Evolutionary conservation across 78 protist genomes (phyloP), one percentile per base, ranked within the genome.

Genomic region (Dictyostelium citrinum): DNA sequence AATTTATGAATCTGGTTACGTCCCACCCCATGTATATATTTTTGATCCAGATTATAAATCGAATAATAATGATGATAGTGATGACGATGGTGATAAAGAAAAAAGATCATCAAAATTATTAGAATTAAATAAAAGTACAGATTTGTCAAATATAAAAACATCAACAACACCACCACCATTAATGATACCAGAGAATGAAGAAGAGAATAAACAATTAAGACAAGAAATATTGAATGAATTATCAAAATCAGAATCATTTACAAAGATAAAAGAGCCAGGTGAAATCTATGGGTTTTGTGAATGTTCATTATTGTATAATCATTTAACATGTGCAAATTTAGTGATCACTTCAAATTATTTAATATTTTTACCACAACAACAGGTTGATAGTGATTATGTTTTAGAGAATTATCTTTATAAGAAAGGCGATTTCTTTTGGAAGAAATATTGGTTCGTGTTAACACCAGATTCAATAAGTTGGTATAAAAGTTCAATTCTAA

Each of bases 371-470:
- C 92, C 92, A 61, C 72, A 55, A 22, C 81, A 86, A 61, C 84
- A 60, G 7, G 76, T 22, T 3, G 39, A 64, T 11, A 64, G 35
- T 27, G 72, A 64, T 11, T 77, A 70, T 51, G 12, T 24, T 24
- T 29, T 86, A 27, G 92, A 86, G 78, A 86, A 58, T 45, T 86
- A 86, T 61, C 84, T 86, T 5, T 20, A 86, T 22, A 86, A 75
- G 45, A 86, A 86, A 33, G 84, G 92, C 10, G 92, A 86, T 64
- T 86, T 76, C 78, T 86, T 86, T 77, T 86, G 92, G 92, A 55
- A 64, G 31, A 86, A 86, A 16, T 77, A 86, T 77, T 86, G 92
- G 92, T 86, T 86, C 24, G 84, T 76, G 0, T 39, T 86, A 12
- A 76, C 68, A 33, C 35, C 68, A 43, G 92, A 77, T 12, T 76